Percentiles rank a stretch among this genome's conserved stretches.
Evolutionary conservation across 192 early-diverging fungal genomes (phyloP).

Genomic region (Linnemannia schmuckeri): DNA sequence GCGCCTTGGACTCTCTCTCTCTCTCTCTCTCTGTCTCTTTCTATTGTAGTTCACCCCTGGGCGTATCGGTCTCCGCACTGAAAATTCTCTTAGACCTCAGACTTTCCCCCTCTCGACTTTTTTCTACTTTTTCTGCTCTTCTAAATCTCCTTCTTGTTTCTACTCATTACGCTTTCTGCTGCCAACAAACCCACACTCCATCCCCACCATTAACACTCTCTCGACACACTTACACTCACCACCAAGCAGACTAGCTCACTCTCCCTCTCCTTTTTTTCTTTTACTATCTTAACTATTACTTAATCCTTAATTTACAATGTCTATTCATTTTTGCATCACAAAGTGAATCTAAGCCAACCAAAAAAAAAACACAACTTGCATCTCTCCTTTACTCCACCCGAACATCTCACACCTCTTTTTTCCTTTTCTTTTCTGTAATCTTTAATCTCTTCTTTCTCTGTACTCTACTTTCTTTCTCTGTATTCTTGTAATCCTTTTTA

Average conservation of each 20-base stretch:
- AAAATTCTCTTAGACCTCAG: background rate
- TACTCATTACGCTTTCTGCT: background rate
- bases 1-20: background rate
- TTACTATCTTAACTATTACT: background rate
- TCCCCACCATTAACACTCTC: background rate
- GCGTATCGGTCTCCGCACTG: background rate
- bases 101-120: background rate
- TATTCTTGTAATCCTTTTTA: background rate
- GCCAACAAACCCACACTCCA: background rate
- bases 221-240: too few relatives aligned
- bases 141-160: background rate
- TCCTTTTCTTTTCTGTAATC: background rate
- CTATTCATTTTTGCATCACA: background rate
- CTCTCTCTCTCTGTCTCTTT: background rate
- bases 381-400: background rate
- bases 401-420: background rate
- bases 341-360: background rate
- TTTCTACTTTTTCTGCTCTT: slow-evolving; percentile 6
- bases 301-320: background rate
- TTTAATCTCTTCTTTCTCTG: background rate
- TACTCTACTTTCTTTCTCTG: background rate
- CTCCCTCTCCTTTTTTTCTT: background rate
- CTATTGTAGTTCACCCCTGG: background rate
- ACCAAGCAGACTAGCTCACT: background rate
- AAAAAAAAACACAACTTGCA: background rate